A percentile compares a stretch with the other conserved stretches of the same genome.
Conservation (phyloP, 208 protist genomes). For the Tritrichomonas foetus region DNA sequence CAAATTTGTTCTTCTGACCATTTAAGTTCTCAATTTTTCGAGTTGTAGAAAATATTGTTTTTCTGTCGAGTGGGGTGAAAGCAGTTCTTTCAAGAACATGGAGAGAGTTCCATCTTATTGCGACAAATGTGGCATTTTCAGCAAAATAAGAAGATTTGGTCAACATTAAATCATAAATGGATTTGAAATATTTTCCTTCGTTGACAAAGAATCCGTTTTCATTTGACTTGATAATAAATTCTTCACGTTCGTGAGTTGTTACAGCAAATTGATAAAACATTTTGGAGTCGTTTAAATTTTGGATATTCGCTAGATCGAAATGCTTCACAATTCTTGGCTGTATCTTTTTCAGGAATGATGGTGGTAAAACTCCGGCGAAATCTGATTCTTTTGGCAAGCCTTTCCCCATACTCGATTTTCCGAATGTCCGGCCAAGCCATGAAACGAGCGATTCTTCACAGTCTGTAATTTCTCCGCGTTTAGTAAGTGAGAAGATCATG, state of each 20-base stretch:
- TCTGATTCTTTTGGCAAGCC: background rate
- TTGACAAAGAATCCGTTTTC: background rate
- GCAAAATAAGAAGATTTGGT: background rate
- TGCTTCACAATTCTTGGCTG: background rate
- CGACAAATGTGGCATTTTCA: background rate
- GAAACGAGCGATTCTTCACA: background rate
- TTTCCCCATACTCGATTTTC: background rate
- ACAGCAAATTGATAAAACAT: background rate
- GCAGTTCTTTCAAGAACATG: too few species aligned
- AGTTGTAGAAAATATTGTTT: too few species aligned
- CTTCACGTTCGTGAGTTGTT: background rate
- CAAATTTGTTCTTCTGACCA: too few species aligned
- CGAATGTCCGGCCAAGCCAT: background rate
- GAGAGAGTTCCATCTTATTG: too few species aligned
- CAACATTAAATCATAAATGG: background rate
- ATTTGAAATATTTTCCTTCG: background rate
- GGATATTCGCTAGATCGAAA: background rate
- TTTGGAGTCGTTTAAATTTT: background rate
- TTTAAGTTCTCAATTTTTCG: too few species aligned
- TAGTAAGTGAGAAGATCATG: background rate
- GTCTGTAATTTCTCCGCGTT: background rate
- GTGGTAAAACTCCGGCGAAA: background rate
- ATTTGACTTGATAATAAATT: background rate
- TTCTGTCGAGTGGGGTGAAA: too few species aligned
- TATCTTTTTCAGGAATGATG: background rate